A percentile compares a stretch with the other conserved stretches of the same genome.
phyloP scores from a whole-genome alignment of 331 rosid genomes.

The Saraca asoca region DNA sequence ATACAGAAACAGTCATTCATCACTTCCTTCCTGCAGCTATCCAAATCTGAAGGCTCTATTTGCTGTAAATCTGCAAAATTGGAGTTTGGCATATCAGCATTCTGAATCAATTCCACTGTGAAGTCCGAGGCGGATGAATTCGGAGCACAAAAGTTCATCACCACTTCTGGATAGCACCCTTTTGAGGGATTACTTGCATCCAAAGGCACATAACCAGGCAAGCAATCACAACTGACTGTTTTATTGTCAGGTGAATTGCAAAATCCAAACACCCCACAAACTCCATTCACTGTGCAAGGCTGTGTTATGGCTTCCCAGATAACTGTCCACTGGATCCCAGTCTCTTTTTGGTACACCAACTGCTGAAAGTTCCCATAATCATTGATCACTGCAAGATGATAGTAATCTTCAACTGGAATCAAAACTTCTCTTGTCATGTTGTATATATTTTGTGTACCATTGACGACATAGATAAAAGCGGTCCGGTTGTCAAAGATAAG shows the following conservation, averaged over 20 bases:
- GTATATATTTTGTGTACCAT: conserved; percentile 14
- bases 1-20: conserved; percentile 34
- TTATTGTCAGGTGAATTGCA: conserved; percentile 33
- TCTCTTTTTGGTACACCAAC: background rate
- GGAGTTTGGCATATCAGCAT: conserved; percentile 25
- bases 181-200: conserved; percentile 39
- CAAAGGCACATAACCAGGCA: conserved; percentile 34
- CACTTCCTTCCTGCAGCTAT: conserved; percentile 31
- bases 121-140: conserved; percentile 31
- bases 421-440: background rate
- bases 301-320: conserved; percentile 25
- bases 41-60: background rate
- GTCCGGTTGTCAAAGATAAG: conserved; percentile 32
- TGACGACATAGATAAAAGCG: conserved; percentile 12
- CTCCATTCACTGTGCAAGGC: conserved; percentile 32
- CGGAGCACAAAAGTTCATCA: conserved; percentile 34
- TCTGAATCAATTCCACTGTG: background rate
- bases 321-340: conserved; percentile 11
- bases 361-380: conserved; percentile 39
- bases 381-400: conserved; percentile 30
- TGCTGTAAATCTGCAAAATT: background rate
- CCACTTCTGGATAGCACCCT: conserved; percentile 37
- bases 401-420: conserved; percentile 23
- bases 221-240: conserved; percentile 19
- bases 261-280: conserved; percentile 44